Conservation (phyloP, 768 basidiomycete genomes). For the Suillus paluster region DNA sequence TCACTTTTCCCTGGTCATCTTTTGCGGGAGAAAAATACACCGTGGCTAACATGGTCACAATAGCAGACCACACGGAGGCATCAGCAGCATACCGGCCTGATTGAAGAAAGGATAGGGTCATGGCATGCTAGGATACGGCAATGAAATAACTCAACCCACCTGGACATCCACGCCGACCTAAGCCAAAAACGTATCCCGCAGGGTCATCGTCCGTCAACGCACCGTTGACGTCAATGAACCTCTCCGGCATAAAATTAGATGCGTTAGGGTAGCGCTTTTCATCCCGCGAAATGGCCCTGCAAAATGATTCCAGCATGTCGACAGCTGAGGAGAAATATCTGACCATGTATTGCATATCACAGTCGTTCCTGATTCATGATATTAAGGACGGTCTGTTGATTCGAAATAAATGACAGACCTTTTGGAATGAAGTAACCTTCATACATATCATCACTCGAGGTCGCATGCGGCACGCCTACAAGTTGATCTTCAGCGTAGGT, state of each 20-base stretch:
- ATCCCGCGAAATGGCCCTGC: conserved; percentile 9
- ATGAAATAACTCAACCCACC: not conserved
- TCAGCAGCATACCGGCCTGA: conserved; percentile 26
- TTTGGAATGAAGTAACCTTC: conserved; percentile 35
- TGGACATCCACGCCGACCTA: conserved; percentile 16
- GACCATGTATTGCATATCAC: conserved; percentile 1
- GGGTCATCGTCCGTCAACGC: conserved; percentile 12
- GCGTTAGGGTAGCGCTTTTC: conserved; percentile 11
- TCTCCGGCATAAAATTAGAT: conserved; percentile 14
- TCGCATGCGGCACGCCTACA: not conserved
- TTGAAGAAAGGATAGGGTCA: not conserved
- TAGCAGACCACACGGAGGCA: conserved; percentile 4
- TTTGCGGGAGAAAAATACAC: no score
- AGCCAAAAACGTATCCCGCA: conserved; percentile 8
- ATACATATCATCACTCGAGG: conserved; percentile 40
- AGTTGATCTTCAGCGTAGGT: not conserved
- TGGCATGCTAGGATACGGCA: not conserved
- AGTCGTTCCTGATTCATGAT: not conserved
- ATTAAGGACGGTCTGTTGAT: not conserved
- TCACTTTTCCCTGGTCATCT: no score
- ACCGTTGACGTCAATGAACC: conserved; percentile 9
- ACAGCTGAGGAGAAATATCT: not conserved
- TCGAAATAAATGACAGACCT: conserved; percentile 12
- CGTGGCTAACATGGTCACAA: no score
- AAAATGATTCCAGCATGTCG: not conserved